Conservation (phyloP, 2,329 filamentous ascomycete genomes). For the Monosporascus sp. region DNA sequence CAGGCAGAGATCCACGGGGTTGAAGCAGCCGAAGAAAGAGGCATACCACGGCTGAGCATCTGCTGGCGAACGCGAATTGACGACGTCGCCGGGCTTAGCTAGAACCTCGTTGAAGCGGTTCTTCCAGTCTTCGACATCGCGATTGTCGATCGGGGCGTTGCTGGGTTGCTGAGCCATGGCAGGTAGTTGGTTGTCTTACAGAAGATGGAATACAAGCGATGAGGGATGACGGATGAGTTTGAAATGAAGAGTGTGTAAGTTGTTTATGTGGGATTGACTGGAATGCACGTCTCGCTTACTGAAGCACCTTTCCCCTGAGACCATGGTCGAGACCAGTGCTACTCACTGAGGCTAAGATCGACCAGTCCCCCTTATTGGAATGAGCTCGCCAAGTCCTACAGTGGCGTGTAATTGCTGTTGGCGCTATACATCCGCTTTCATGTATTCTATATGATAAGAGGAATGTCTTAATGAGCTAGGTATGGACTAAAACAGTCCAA, state of each 20-base stretch:
- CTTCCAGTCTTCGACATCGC: slow-evolving; percentile 40
- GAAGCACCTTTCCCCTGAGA: no score
- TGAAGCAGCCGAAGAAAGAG: slow-evolving; percentile 39
- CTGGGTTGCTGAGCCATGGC: not conserved
- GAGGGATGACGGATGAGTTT: not conserved
- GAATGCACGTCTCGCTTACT: not conserved
- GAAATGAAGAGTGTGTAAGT: not conserved
- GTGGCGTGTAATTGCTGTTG: no score
- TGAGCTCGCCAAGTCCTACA: no score
- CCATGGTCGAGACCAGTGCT: no score
- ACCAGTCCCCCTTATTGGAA: no score
- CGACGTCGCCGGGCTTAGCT: slow-evolving; percentile 33
- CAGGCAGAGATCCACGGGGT: slow-evolving; percentile 38
- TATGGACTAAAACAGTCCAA: no score
- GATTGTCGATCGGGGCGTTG: slow-evolving; percentile 33
- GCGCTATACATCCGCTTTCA: no score
- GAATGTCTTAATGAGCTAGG: no score
- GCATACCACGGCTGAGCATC: slow-evolving; percentile 32
- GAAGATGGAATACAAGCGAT: not conserved
- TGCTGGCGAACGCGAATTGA: slow-evolving; percentile 36
- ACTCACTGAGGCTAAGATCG: no score
- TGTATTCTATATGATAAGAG: no score
- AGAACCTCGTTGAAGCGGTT: slow-evolving; percentile 37
- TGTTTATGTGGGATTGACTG: not conserved
- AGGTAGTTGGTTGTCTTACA: not conserved